These are phyloP conservation scores for Pezicula radicicola DNA, from an alignment of 2,329 filamentous ascomycete species.

Conservation along the genomic window DNA sequence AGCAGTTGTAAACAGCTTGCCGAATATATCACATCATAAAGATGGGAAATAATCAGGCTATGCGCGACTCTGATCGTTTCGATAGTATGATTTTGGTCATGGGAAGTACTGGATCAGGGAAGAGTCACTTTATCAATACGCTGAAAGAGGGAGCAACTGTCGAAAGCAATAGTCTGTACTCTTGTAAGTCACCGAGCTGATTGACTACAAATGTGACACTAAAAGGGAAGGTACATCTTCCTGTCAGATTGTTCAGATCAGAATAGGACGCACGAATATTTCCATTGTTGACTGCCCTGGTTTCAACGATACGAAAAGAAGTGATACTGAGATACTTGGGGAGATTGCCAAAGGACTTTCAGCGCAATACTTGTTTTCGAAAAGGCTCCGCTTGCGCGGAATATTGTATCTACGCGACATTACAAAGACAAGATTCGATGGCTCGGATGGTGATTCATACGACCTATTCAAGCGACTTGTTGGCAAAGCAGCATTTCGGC, in stretches of 20 bases:
- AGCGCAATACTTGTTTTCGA: not conserved
- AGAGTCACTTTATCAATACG: conserved; percentile 9
- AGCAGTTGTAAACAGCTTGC: not conserved
- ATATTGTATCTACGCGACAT: conserved; percentile 46
- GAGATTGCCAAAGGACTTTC: conserved; percentile 25
- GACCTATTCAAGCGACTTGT: conserved; percentile 42
- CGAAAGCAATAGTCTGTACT: conserved; percentile 2
- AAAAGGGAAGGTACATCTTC: conserved; percentile 3
- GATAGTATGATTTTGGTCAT: conserved; percentile 3
- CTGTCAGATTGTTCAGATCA: conserved; percentile 4
- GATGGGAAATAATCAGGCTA: not conserved
- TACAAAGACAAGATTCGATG: conserved; percentile 35
- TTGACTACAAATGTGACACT: too few species aligned
- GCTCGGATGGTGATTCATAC: conserved; percentile 28
- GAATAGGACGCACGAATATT: conserved; percentile 5
- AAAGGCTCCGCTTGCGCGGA: conserved; percentile 29
- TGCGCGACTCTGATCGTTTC: not conserved
- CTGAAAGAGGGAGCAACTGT: not conserved
- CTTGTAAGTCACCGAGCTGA: conserved; percentile 1
- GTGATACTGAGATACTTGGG: conserved; percentile 30
- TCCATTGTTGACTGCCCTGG: conserved; percentile 9
- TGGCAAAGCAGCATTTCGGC: conserved; percentile 35
- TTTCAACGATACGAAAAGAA: too few species aligned
- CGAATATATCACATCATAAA: not conserved
- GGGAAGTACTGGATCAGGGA: conserved; percentile 8